These are phyloP conservation scores for Cadophora malorum DNA, from an alignment of 2,329 filamentous ascomycete species.

Conservation along the genomic window DNA sequence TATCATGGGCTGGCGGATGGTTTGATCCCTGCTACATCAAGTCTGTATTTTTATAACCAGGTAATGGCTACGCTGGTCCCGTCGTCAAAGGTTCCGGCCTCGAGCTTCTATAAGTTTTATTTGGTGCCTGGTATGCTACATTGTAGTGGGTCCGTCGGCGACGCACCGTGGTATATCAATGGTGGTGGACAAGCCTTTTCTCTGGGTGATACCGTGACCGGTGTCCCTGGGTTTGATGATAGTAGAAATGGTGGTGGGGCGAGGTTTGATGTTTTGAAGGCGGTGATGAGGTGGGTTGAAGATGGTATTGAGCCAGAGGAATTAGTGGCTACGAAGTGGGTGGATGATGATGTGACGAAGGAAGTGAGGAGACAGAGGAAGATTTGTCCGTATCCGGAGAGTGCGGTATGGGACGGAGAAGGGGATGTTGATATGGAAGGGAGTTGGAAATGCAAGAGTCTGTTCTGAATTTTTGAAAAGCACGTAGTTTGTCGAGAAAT, in stretches of 20 bases:
- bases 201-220: constrained; percentile 43
- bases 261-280: constrained; percentile 55
- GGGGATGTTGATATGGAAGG: constrained; percentile 30
- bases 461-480: constrained; percentile 4
- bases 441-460: constrained; percentile 37
- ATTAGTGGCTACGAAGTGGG: constrained; percentile 49
- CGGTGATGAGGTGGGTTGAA: constrained; percentile 58
- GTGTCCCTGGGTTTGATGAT: constrained; percentile 52
- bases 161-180: constrained; percentile 52
- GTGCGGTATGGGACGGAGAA: constrained; percentile 28
- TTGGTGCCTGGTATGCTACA: constrained; percentile 58
- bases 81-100: background rate
- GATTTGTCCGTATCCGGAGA: constrained; percentile 50
- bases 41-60: constrained; percentile 58
- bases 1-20: constrained; percentile 46
- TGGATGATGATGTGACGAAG: constrained; percentile 47
- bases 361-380: constrained; percentile 53
- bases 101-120: constrained; percentile 56
- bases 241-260: too few species aligned
- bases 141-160: constrained; percentile 48
- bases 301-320: constrained; percentile 46
- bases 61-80: constrained; percentile 49
- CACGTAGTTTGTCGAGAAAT: too few species aligned
- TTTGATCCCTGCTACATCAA: constrained; percentile 58
- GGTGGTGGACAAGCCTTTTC: constrained; percentile 41